Evolutionary conservation across 2,329 filamentous ascomycete genomes (phyloP), one percentile per base, ranked within the genome.

Genomic region (Leptographium wingfieldii): DNA sequence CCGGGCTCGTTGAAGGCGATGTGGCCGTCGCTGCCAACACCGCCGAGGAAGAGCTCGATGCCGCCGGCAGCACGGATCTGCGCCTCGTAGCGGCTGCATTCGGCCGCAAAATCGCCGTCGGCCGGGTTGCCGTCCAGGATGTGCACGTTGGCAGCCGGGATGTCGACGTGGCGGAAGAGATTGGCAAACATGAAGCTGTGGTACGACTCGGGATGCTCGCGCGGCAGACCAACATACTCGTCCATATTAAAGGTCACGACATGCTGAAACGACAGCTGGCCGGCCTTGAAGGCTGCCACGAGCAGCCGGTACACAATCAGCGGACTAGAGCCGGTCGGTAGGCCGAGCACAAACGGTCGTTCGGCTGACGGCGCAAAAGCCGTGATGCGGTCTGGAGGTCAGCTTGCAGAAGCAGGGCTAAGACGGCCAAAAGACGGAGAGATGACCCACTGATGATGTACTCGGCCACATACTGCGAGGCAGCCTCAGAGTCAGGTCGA

Each of bases 1-100:
- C 87, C 87, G 5, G 87, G 87, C 73, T 90, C 87, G 72, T 90
- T 90, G 77, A 90, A 90, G 10, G 87, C 87, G 63, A 91, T 86
- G 71, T 91, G 87, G 10, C 87, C 87, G 68, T 91, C 87, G 22
- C 85, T 81, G 31, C 87, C 87, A 49, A 90, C 86, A 19, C 87
- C 87, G 29, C 85, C 87, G 1, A 90, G 77, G 70, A 90, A 90
- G 7, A 90, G 77, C 70, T 90, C 86, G 64, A 91, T 89, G 53
- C 87, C 87, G 55, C 87, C 87, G 11, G 75, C 80, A 31, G 76
- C 75, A 62, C 79, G 78, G 72, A 90, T 90, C 67, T 83, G 83
- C 60, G 81, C 81, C 71, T 91, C 87, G 69, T 90, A 90, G 6
- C 77, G 76, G 14, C 83, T 77, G 68, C 86, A 90, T 69, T 90